Base-by-base conservation (phyloP, 768 basidiomycete species). In the Glaciozyma martinii region DNA sequence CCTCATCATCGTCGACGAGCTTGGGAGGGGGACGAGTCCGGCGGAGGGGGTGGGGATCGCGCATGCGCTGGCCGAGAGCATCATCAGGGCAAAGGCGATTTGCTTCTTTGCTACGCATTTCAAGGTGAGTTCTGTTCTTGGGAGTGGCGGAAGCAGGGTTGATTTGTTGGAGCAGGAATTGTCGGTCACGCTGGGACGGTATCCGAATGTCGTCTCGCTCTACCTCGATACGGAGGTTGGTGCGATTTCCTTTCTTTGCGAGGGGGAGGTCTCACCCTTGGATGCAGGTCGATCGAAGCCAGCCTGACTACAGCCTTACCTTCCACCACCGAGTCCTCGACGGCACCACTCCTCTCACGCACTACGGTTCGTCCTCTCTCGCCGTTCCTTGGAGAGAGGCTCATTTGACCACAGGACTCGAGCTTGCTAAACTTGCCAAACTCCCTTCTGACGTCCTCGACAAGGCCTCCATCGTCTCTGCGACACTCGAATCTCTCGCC, bases 31-130 rank as follows among this genome's bases (percentile, higher is more conserved):
- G 78, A 74, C 82, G 85, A 87, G 89, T 4, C 86, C 92, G 0
- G 77, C 80, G 40, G 94, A 80, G 88, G 77, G 94, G 83, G 15
- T 77, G 16, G 78, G 77, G 3, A 71, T 80, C 21, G 74, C 77
- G 1, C 77, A 78, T 56, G 78, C 79, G 0, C 74, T 80, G 9
- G 77, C 76, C 4, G 79, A 80, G 65, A 73, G 73, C 25, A 71
- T 80, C 61, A 85, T 97, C 70, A 79, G 78, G 57, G 78, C 82
- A 55, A 88, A 88, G 80, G 92, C 88, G 40, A 47, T 88, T 70
- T 87, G 88, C 3, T 88, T 97, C 76, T 98, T 99, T 74, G 86
- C 89, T 10, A 98, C 94, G 82, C 94, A 71, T 54, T 73, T 71
- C 56, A 64, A 59, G 47, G 55, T 65, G 3, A 30, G 56, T 25